Percentiles rank a stretch among this genome's conserved stretches.
phyloP scores from a whole-genome alignment of 495 filamentous ascomycete species.

The Penicillium psychrofluorescens region DNA sequence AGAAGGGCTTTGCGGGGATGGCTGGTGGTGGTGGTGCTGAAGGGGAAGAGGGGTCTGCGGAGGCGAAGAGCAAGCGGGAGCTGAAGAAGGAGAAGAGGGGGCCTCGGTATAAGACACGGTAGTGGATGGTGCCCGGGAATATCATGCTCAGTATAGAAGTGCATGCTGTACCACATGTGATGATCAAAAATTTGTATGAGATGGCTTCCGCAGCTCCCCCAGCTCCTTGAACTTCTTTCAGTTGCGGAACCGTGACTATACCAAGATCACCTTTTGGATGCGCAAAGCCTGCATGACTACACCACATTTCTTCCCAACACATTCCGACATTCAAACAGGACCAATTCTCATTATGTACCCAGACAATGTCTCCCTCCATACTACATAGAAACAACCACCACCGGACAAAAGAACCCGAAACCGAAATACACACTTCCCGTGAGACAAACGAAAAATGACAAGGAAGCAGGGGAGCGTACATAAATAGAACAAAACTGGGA shows the following conservation, averaged over 20 bases:
- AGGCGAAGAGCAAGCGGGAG: slow-evolving; percentile 50
- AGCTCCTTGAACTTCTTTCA: too few relatives aligned
- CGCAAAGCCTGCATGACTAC: too few relatives aligned
- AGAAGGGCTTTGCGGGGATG: slow-evolving; percentile 57
- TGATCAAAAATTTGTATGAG: too few relatives aligned
- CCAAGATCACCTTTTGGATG: too few relatives aligned
- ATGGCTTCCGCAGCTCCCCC: not conserved
- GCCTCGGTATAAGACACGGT: slow-evolving; percentile 38
- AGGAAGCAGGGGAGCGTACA: too few relatives aligned
- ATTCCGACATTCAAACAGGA: not conserved
- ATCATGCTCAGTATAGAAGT: too few relatives aligned
- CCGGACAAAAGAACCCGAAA: too few relatives aligned
- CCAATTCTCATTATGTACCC: slow-evolving; percentile 12
- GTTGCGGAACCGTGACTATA: too few relatives aligned
- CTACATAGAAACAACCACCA: too few relatives aligned
- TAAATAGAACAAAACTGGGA: not conserved
- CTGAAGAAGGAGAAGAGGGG: slow-evolving; percentile 58
- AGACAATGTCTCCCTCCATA: too few relatives aligned
- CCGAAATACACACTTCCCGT: too few relatives aligned
- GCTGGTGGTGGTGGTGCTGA: slow-evolving; percentile 25
- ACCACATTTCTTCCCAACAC: not conserved
- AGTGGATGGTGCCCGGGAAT: not conserved
- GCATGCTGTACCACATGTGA: not conserved
- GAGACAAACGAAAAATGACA: too few relatives aligned
- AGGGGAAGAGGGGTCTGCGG: slow-evolving; percentile 11